These are phyloP conservation scores for Parastagonospora nodorum DNA, from an alignment of 2,329 filamentous ascomycete genomes.

Conservation along the genomic window DNA sequence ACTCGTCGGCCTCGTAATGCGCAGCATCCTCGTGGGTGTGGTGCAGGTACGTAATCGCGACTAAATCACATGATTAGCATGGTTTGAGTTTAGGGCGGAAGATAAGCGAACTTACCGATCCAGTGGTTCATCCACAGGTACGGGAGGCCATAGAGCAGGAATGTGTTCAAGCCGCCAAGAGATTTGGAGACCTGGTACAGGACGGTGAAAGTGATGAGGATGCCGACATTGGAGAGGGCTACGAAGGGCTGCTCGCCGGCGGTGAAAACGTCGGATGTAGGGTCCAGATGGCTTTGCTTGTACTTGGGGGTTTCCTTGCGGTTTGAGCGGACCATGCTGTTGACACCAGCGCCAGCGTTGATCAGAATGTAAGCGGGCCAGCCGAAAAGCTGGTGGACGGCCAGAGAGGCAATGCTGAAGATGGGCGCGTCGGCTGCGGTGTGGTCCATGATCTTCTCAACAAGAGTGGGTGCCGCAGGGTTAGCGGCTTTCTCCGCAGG, in stretches of 20 bases:
- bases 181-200: constrained; percentile 60
- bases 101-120: constrained; percentile 49
- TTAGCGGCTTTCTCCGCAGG: constrained; percentile 6
- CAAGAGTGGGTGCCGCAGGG: constrained; percentile 5
- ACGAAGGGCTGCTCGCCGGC: constrained; percentile 22
- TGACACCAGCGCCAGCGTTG: constrained; percentile 49
- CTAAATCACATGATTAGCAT: constrained; percentile 29
- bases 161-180: constrained; percentile 62
- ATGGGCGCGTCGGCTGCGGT: constrained; percentile 65
- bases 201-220: constrained; percentile 35
- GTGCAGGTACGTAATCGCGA: constrained; percentile 77
- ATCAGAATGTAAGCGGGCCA: constrained; percentile 68
- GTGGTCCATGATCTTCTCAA: constrained; percentile 43
- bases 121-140: constrained; percentile 75
- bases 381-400: constrained; percentile 67
- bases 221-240: constrained; percentile 21
- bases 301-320: constrained; percentile 10
- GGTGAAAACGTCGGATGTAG: constrained; percentile 23
- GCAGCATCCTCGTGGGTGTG: constrained; percentile 66
- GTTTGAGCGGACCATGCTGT: constrained; percentile 19
- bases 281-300: constrained; percentile 30
- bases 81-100: neutral
- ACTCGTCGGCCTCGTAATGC: constrained; percentile 63
- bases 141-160: constrained; percentile 66
- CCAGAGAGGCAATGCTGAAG: constrained; percentile 58